Base-by-base conservation (phyloP, 2,329 filamentous ascomycete species). In the Fonsecaea nubica region DNA sequence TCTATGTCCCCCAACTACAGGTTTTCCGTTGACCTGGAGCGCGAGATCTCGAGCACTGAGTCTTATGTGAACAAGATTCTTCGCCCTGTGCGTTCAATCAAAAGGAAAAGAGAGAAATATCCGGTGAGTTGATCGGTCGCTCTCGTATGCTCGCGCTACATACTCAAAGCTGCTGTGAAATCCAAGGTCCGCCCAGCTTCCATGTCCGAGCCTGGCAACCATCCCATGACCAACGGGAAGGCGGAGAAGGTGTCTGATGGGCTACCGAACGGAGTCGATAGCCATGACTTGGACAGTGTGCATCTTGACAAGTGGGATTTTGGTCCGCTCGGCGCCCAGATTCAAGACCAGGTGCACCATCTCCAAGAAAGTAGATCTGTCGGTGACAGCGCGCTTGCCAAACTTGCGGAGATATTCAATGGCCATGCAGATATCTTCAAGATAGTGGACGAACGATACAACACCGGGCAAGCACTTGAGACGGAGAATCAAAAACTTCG, bases 41-140 rank as follows among this genome's bases (percentile, higher is more conserved):
- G 59, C 18, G 59, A 62, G 50, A 54, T 62, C 21, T 62, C 59
- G 52, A 55, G 12, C 15, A 54, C 48, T 13, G 59, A 62, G 59
- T 30, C 59, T 42, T 50, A 32, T 36, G 45, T 55, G 30, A 15
- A 30, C 35, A 62, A 30, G 25, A 30, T 62, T 21, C n/a, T 48
- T 48, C 42, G 10, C 42, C 42, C 35, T 53, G 32, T 54, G 30
- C 59, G 25, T 38, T 50, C 45, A 3, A 62, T 54, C 32, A 55
- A 7, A 15, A 53, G n/a, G 13, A 62, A 40, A 18, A 62, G 13
- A 62, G 59, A 32, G 3, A 54, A 36, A 18, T 3, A 15, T 6
- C 42, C 50, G 45, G 59, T 55, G 36, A 35, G 59, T 55, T 21
- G 4, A 21, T 50, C 12, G 18, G 4, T 50, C 18, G 45, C 25